A percentile compares a stretch with the other conserved stretches of the same genome.
Evolutionary conservation across 768 basidiomycete species (phyloP).

Genomic region (Russula emetica): DNA sequence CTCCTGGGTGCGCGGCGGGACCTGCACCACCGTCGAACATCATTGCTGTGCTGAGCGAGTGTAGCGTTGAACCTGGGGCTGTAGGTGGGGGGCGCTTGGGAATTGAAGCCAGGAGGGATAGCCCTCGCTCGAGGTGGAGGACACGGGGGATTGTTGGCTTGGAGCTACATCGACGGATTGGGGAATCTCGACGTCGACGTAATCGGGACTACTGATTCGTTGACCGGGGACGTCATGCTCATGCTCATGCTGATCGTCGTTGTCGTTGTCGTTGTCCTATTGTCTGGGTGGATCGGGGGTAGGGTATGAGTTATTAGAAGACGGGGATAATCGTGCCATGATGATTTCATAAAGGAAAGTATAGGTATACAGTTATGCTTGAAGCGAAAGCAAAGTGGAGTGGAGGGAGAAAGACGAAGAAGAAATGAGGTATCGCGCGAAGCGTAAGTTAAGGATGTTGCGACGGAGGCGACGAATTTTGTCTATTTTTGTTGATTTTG

Average conservation of each 20-base stretch:
- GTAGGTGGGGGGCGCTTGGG: conserved; percentile 74
- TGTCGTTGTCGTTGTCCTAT: background rate
- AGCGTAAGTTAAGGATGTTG: background rate
- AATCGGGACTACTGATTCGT: conserved; percentile 1
- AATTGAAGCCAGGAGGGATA: conserved; percentile 87
- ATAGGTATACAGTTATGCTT: conserved; percentile 3
- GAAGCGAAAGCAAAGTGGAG: background rate
- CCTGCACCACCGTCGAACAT: conserved; percentile 25
- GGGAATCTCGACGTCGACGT: background rate
- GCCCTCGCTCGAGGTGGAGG: conserved; percentile 41
- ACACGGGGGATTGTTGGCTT: conserved; percentile 5
- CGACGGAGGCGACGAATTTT: background rate
- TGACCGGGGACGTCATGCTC: background rate
- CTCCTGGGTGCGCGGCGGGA: conserved; percentile 28
- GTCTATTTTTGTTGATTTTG: conserved; percentile 11
- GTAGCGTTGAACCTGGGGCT: conserved; percentile 65
- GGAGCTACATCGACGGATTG: background rate
- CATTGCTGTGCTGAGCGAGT: conserved; percentile 48
- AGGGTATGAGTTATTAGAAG: conserved; percentile 15
- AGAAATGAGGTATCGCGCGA: no score
- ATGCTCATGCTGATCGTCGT: background rate
- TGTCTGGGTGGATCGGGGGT: background rate
- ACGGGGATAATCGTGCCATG: conserved; percentile 15
- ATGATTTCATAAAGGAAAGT: background rate
- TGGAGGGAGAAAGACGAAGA: background rate